Percentiles rank a stretch among this genome's conserved stretches.
phyloP scores from a whole-genome alignment of 352 stramenopile species.

The Globisporangium cederbergense region DNA sequence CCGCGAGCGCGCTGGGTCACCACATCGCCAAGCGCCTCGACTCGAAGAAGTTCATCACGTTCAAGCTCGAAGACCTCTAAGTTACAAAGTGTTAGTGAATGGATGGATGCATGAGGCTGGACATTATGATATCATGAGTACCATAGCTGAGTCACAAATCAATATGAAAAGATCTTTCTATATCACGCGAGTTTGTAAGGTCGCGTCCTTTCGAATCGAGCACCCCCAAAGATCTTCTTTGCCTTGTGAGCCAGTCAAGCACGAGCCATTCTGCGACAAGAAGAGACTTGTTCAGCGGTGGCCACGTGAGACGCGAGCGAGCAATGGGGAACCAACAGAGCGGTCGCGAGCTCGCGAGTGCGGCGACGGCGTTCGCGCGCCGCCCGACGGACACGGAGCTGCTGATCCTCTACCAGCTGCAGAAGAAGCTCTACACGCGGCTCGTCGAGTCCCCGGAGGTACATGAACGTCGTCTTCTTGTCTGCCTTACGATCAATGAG shows the following conservation, averaged over 20 bases:
- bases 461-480: background rate
- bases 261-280: background rate
- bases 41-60: constrained; percentile 52
- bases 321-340: constrained; percentile 46
- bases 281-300: background rate
- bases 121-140: too few relatives aligned
- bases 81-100: background rate
- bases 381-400: constrained; percentile 60
- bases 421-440: constrained; percentile 51
- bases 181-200: background rate
- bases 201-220: background rate
- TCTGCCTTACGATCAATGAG: background rate
- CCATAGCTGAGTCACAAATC: background rate
- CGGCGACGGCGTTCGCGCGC: constrained; percentile 36
- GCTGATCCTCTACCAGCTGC: constrained; percentile 56
- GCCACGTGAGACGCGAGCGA: background rate
- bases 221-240: background rate
- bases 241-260: background rate
- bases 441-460: constrained; percentile 67
- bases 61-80: constrained; percentile 30
- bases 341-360: constrained; percentile 23
- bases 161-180: background rate
- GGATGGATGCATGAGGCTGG: background rate
- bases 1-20: constrained; percentile 53
- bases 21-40: constrained; percentile 47